Base-by-base conservation (phyloP, 768 basidiomycete genomes). In the Kwoniella pini region DNA sequence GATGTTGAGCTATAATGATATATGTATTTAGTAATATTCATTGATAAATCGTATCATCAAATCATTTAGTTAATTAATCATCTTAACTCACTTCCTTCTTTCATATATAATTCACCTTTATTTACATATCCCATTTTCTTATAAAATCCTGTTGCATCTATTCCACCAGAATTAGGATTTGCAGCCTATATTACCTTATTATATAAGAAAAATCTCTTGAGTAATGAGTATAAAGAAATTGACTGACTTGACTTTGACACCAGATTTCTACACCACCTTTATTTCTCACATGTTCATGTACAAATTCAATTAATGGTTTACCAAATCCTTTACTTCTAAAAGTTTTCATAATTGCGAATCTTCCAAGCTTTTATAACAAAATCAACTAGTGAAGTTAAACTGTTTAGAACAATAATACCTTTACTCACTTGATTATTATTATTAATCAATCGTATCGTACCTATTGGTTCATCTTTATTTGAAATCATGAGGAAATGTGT, bases 81-180 rank as follows among this genome's bases (percentile, higher is more conserved):
- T n/a, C n/a, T n/a, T n/a, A n/a, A 65, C 65, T 67, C 54, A 67
- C 65, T 67, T 1, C 57, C 62, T 36, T 55, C 60, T 53, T 67
- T 67, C 0, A 63, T 50, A 28, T 59, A 67, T 15, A 15, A 12
- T 12, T 63, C 65, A 10, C 65, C 65, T 24, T 30, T 26, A 17
- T 57, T 30, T 17, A 55, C 40, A 48, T 67, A 67, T 3, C 65
- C 65, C 15, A 63, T 30, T 9, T 52, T 33, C 28, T 33, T 39
- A 26, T 67, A 67, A 24, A 67, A 62, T 3, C 61, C 61, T 26
- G 46, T 58, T 24, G 65, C 65, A 27, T 67, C 61, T 17, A 55
- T 57, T 21, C 54, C 65, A 10, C 60, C 64, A 15, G 28, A 13
- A 2, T 36, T 22, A 1, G 53, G 48, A 39, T 61, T 54, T 5